phyloP scores from a whole-genome alignment of 1,284 basidiomycete species.

The Microbotryum scabiosae region DNA sequence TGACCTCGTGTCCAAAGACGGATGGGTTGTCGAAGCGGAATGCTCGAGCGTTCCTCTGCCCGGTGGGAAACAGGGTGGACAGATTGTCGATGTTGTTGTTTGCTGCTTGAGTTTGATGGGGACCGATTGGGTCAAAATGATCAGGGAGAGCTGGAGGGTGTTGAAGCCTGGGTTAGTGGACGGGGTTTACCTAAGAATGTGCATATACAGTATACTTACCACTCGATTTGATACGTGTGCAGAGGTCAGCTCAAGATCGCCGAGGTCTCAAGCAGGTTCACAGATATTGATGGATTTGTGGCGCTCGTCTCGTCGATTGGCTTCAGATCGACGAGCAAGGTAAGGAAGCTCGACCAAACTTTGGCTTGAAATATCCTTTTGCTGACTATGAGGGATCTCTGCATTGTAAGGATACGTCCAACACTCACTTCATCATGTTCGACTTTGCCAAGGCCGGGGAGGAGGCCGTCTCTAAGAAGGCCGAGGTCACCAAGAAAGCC shows the following conservation, averaged over 20 bases:
- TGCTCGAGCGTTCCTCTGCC: slow-evolving; percentile 34
- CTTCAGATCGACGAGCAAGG: slow-evolving; percentile 67
- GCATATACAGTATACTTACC: no score
- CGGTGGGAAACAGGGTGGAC: slow-evolving; percentile 28
- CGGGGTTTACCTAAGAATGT: no score
- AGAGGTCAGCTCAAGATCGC: slow-evolving; percentile 86
- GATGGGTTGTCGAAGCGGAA: slow-evolving; percentile 33
- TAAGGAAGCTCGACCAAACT: slow-evolving; percentile 37
- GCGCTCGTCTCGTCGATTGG: slow-evolving; percentile 65
- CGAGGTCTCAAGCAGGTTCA: slow-evolving; percentile 87
- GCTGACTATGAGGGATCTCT: not conserved
- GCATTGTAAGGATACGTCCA: slow-evolving; percentile 57
- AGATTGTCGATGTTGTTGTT: slow-evolving; percentile 80
- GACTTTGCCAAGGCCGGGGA: slow-evolving; percentile 61
- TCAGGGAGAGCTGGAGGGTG: slow-evolving; percentile 81
- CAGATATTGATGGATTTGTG: slow-evolving; percentile 64
- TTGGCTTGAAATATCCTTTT: not conserved
- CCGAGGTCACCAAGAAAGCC: slow-evolving; percentile 56
- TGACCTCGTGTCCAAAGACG: slow-evolving; percentile 31
- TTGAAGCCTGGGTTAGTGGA: slow-evolving; percentile 62
- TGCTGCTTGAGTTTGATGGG: slow-evolving; percentile 96
- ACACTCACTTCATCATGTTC: slow-evolving; percentile 82
- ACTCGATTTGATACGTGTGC: slow-evolving; percentile 2
- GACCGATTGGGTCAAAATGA: slow-evolving; percentile 85
- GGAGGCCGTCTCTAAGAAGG: slow-evolving; percentile 52